Evolutionary conservation across 1,284 basidiomycete species (phyloP).

Genomic region (Ceratobasidium sp.): DNA sequence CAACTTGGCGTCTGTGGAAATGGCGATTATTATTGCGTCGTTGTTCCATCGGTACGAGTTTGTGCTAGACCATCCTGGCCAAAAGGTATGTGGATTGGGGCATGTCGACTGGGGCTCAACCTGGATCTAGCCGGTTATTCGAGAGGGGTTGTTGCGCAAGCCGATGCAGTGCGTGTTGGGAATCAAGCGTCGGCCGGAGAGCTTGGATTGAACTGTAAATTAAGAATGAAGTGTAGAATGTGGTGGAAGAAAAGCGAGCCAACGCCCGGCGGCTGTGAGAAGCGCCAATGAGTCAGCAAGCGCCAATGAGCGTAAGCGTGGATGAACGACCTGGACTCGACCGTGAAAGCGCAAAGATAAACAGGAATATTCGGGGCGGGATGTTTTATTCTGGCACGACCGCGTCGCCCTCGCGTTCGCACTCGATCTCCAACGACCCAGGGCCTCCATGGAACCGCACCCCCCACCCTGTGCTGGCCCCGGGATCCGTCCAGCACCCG

Average conservation of each 20-base stretch:
- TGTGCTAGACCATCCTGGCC: constrained; percentile 63
- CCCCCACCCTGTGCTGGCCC: constrained; percentile 66
- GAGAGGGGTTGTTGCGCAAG: constrained; percentile 4
- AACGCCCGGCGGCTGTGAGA: too few relatives aligned
- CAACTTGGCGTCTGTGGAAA: constrained; percentile 76
- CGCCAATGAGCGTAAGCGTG: constrained; percentile 14
- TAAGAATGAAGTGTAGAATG: not conserved
- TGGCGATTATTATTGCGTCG: constrained; percentile 75
- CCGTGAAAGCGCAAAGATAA: not conserved
- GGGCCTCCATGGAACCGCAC: constrained; percentile 63
- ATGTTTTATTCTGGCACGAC: constrained; percentile 33
- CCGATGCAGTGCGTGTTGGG: constrained; percentile 21
- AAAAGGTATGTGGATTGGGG: constrained; percentile 56
- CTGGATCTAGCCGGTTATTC: constrained; percentile 4
- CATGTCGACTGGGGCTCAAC: not conserved
- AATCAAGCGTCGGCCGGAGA: not conserved
- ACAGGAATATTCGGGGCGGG: not conserved
- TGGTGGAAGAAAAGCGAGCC: too few relatives aligned
- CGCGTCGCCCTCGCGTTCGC: constrained; percentile 31
- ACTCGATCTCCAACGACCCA: constrained; percentile 30
- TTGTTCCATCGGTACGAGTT: constrained; percentile 76
- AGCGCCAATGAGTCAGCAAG: constrained; percentile 1
- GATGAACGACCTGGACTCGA: constrained; percentile 5
- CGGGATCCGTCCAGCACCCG: constrained; percentile 55
- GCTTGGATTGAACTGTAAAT: not conserved